Evolutionary conservation across 202 grass and related monocot genomes (phyloP).

Genomic region (Zizania palustris): DNA sequence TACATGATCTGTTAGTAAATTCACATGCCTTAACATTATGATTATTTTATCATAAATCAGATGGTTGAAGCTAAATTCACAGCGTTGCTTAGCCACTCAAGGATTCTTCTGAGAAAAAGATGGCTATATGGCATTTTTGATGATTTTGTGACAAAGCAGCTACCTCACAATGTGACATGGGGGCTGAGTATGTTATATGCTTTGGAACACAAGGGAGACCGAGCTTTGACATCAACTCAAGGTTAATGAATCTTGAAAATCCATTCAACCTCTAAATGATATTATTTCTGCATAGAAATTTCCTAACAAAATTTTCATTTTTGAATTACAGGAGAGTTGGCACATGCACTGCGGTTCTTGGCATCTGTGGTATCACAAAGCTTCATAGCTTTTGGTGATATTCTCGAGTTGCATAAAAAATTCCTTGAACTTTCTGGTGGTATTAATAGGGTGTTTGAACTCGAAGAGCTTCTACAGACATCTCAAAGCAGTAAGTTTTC

Average conservation of each 20-base stretch:
- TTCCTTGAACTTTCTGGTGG: slow-evolving; percentile 96
- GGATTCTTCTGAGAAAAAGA: slow-evolving; percentile 77
- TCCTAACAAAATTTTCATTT: slow-evolving; percentile 31
- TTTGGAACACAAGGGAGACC: slow-evolving; percentile 88
- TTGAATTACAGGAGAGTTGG: slow-evolving; percentile 73
- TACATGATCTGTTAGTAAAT: slow-evolving; percentile 3
- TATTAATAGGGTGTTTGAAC: slow-evolving; percentile 94
- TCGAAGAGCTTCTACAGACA: slow-evolving; percentile 86
- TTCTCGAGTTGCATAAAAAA: slow-evolving; percentile 91
- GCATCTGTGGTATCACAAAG: slow-evolving; percentile 97
- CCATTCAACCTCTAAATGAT: not conserved
- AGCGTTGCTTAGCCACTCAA: slow-evolving; percentile 78
- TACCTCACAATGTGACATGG: slow-evolving; percentile 97
- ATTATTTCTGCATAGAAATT: slow-evolving; percentile 29
- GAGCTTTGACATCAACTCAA: slow-evolving; percentile 80
- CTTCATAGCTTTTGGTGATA: slow-evolving; percentile 98
- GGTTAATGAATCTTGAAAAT: slow-evolving; percentile 50
- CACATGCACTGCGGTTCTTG: slow-evolving; percentile 90
- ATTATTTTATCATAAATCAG: slow-evolving; percentile 47
- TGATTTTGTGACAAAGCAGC: slow-evolving; percentile 92
- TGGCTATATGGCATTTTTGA: slow-evolving; percentile 95
- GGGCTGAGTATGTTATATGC: slow-evolving; percentile 94
- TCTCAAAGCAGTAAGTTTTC: slow-evolving; percentile 74
- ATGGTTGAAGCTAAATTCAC: slow-evolving; percentile 90
- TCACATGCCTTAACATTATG: slow-evolving; percentile 19